phyloP scores from a whole-genome alignment of 164 flowering plant species.

The Malania oleifera region DNA sequence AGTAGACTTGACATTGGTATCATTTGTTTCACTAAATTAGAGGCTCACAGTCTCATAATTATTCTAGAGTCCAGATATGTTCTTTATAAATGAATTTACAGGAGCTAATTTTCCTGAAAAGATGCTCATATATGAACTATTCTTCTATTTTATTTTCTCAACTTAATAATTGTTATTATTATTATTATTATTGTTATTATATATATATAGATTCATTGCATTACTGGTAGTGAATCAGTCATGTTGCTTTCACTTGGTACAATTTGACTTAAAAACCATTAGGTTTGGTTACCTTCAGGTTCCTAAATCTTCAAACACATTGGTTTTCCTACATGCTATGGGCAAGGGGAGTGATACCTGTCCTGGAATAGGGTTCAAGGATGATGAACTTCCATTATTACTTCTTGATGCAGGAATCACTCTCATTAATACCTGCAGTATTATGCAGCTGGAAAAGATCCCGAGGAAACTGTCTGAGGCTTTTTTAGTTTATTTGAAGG shows the following conservation, averaged over 20 bases:
- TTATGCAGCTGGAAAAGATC: constrained; percentile 37
- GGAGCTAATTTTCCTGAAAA: no score
- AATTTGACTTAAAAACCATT: constrained; percentile 25
- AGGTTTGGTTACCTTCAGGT: constrained; percentile 52
- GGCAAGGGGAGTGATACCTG: constrained; percentile 8
- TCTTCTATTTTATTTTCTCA: no score
- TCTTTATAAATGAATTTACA: no score
- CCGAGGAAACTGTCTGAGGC: constrained; percentile 28
- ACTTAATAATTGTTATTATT: no score
- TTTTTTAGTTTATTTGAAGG: constrained; percentile 30
- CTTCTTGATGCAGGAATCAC: constrained; percentile 32
- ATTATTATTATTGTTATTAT: neutral
- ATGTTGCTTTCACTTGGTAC: neutral
- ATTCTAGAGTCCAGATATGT: no score
- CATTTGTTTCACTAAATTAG: no score
- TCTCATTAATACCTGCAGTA: constrained; percentile 47
- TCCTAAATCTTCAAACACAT: constrained; percentile 12
- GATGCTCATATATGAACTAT: no score
- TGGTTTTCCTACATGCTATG: constrained; percentile 10
- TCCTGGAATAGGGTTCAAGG: constrained; percentile 16
- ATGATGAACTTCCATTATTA: constrained; percentile 29
- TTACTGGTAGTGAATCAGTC: neutral
- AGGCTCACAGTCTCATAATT: no score
- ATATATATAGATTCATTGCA: neutral
- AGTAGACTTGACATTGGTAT: no score